Evolutionary conservation across 495 filamentous ascomycete species (phyloP), one percentile per base, ranked within the genome.

Genomic region (Xylaria acuta): DNA sequence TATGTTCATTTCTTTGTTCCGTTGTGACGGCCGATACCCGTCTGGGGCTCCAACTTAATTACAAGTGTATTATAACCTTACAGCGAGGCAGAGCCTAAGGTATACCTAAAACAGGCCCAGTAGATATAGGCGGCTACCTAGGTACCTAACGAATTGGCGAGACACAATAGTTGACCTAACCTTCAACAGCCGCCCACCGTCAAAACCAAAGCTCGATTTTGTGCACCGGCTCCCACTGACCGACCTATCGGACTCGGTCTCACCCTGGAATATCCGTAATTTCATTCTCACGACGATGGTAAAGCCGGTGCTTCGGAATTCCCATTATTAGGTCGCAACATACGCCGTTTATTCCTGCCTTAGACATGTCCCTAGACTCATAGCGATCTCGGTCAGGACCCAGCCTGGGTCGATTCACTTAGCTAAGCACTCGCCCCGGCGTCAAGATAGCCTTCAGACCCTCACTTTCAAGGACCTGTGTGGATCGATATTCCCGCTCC

Each of bases 51-150:
- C 51, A 54, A 30, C 16, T 38, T 38, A 64, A 30, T 34, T 45
- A n/a, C n/a, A n/a, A n/a, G 27, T 40, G 62, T 32, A 64, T 32
- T 43, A 64, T 27, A 49, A 38, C n/a, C n/a, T n/a, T n/a, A 43
- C 38, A 40, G 59, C 20, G 36, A 63, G 36, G 59, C 25, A 51
- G 47, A 51, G 47, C 47, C 47, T 51, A 51, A n/a, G n/a, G n/a
- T n/a, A n/a, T n/a, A n/a, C n/a, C n/a, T 25, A 54, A 45, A 54
- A 54, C 3, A 12, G 25, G 20, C n/a, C 51, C 51, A 16, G 25
- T 54, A 49, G 45, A 49, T 49, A 49, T 49, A 49, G 45, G 45
- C 20, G 45, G 45, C 6, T 51, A 25, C n/a, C 49, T 22, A n/a
- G n/a, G n/a, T n/a, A 12, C 22, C n/a, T 32, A 40, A 47, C 47